Percentiles rank a stretch among this genome's conserved stretches.
phyloP scores from a whole-genome alignment of 2,329 filamentous ascomycete genomes.

The Curvularia verruculosa region DNA sequence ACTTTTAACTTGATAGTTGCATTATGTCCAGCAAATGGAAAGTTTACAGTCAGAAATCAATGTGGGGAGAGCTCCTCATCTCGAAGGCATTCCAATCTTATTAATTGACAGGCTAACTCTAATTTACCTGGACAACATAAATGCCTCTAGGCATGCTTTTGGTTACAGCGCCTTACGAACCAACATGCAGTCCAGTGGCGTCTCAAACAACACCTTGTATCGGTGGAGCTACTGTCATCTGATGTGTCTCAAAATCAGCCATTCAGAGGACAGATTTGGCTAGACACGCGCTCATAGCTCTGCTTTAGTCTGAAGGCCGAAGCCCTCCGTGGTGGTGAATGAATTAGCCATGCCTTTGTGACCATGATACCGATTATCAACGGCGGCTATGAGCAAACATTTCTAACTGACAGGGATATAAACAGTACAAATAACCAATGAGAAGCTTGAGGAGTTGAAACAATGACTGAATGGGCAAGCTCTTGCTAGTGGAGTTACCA shows the following conservation, averaged over 20 bases:
- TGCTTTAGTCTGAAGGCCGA: background rate
- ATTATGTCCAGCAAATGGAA: too few relatives aligned
- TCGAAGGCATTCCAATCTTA: too few relatives aligned
- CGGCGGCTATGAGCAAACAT: constrained; percentile 24
- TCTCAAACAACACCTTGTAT: background rate
- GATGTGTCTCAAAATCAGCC: constrained; percentile 4
- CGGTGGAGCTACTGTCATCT: background rate
- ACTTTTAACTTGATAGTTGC: too few relatives aligned
- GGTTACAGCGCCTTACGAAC: background rate
- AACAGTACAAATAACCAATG: constrained; percentile 21
- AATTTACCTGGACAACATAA: background rate
- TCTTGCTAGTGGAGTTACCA: constrained; percentile 21
- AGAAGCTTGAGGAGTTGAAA: constrained; percentile 15
- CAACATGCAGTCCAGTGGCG: constrained; percentile 5
- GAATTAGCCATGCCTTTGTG: constrained; percentile 6
- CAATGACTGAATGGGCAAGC: constrained; percentile 13
- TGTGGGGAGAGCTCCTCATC: too few relatives aligned
- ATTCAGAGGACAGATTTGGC: background rate
- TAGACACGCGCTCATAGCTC: background rate
- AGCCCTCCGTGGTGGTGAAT: background rate
- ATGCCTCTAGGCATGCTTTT: background rate
- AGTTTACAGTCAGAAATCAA: too few relatives aligned
- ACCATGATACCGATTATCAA: constrained; percentile 13
- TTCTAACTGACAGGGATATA: constrained; percentile 11
- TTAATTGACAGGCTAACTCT: background rate